Evolutionary conservation across 2,329 filamentous ascomycete genomes (phyloP).

Genomic region (Magnaporthiopsis poae): DNA sequence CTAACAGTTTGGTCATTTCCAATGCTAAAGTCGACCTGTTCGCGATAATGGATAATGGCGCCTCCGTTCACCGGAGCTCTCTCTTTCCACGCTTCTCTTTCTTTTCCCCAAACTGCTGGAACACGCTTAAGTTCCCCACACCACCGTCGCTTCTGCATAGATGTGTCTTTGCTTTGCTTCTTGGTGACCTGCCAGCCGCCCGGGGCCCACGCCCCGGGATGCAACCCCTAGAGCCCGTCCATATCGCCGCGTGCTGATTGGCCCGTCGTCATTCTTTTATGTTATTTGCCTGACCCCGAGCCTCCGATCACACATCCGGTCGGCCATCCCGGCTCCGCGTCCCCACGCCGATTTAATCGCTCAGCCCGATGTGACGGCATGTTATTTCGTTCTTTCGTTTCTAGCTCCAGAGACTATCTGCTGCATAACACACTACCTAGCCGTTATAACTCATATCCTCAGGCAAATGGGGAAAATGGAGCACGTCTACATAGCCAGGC

Average conservation of each 20-base stretch:
- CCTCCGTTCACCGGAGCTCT: not conserved
- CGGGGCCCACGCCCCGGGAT: not conserved
- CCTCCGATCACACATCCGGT: not conserved
- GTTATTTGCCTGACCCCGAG: constrained; percentile 1
- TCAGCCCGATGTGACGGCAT: not conserved
- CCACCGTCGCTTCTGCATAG: not conserved
- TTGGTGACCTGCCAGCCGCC: not conserved
- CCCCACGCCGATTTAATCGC: not conserved
- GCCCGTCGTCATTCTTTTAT: not conserved
- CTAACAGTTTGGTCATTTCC: constrained; percentile 4
- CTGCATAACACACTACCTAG: too few species aligned
- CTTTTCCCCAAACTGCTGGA: not conserved
- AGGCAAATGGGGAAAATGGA: not conserved
- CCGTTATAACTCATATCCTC: not conserved
- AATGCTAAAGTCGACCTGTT: not conserved
- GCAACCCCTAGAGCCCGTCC: not conserved
- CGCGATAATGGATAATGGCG: not conserved
- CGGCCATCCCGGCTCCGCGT: not conserved
- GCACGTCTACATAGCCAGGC: not conserved
- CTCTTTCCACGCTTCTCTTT: not conserved
- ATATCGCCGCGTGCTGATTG: constrained; percentile 1
- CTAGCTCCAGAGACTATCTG: not conserved
- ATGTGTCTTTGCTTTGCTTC: not conserved
- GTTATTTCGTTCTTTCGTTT: not conserved
- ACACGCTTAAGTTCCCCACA: not conserved